Percentiles rank a stretch among this genome's conserved stretches.
Evolutionary conservation across 2,329 filamentous ascomycete genomes (phyloP).

Genomic region (Madurella fahalii): DNA sequence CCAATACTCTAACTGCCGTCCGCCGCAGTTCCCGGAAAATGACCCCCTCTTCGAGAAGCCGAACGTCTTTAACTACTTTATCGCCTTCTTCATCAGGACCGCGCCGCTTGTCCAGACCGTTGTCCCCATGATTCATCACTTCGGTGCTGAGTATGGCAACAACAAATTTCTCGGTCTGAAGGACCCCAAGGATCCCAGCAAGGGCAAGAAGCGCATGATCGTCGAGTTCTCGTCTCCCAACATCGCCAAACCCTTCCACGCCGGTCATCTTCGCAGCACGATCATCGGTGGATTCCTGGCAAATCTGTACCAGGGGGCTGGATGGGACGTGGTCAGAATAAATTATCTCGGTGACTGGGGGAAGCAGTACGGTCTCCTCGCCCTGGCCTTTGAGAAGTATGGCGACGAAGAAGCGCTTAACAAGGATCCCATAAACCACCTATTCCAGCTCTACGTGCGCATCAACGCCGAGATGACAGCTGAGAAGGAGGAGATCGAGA

Average conservation of each 20-base stretch:
- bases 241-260: constrained; percentile 81
- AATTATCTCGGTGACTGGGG: constrained; percentile 82
- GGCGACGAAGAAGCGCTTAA: constrained; percentile 68
- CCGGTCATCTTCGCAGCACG: constrained; percentile 71
- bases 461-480: constrained; percentile 65
- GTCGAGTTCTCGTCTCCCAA: constrained; percentile 84
- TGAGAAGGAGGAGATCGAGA: constrained; percentile 64
- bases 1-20: constrained; percentile 7
- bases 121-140: constrained; percentile 64
- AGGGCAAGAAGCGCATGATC: constrained; percentile 62
- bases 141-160: constrained; percentile 59
- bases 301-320: constrained; percentile 65
- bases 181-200: constrained; percentile 56
- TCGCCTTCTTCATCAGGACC: constrained; percentile 79
- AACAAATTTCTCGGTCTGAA: constrained; percentile 58
- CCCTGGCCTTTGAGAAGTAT: constrained; percentile 70
- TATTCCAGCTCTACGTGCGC: constrained; percentile 77
- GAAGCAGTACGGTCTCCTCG: constrained; percentile 70
- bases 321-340: constrained; percentile 70
- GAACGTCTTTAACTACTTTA: constrained; percentile 60
- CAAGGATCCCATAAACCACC: constrained; percentile 73
- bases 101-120: constrained; percentile 60
- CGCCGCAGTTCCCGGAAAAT: constrained; percentile 59
- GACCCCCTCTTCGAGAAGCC: constrained; percentile 71
- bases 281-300: constrained; percentile 76